Evolutionary conservation across 2,329 filamentous ascomycete genomes (phyloP).

Genomic region (Aspergillus ochraceus): DNA sequence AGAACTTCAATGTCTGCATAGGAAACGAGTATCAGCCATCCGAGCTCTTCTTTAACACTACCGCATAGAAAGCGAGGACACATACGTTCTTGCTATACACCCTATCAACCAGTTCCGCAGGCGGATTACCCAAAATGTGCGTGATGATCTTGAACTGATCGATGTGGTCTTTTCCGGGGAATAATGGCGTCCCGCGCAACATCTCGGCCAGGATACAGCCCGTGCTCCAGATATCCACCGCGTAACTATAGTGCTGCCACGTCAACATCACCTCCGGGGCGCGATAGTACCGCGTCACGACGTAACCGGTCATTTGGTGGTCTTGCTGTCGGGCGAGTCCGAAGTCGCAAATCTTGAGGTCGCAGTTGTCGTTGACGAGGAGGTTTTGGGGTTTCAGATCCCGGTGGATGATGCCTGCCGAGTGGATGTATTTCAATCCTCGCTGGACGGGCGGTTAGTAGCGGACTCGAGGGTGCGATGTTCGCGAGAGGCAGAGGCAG

Average conservation of each 20-base stretch:
- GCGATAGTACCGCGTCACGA: constrained; percentile 1
- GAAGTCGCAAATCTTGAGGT: constrained; percentile 7
- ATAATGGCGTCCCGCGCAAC: constrained; percentile 94
- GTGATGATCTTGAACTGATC: constrained; percentile 99
- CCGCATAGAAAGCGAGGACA: background rate
- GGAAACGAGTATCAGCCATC: background rate
- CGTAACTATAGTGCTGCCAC: constrained; percentile 98
- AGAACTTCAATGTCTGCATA: background rate
- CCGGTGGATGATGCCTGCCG: constrained; percentile 3
- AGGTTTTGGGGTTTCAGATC: constrained; percentile 5
- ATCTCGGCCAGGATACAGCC: constrained; percentile 99
- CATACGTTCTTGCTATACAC: background rate
- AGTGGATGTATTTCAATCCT: constrained; percentile 8
- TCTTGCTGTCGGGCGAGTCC: constrained; percentile 47
- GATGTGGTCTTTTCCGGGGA: constrained; percentile 97
- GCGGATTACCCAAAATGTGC: constrained; percentile 89
- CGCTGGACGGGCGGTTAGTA: constrained; percentile 77
- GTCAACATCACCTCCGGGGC: constrained; percentile 35
- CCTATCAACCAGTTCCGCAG: constrained; percentile 92
- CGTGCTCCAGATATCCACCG: constrained; percentile 99
- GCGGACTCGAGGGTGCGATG: too few relatives aligned
- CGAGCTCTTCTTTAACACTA: background rate
- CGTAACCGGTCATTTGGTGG: constrained; percentile 67
- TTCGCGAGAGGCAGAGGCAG: too few relatives aligned
- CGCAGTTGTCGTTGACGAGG: constrained; percentile 2